Evolutionary conservation across 2,329 filamentous ascomycete species (phyloP).

Genomic region (Hypoxylon sp.): DNA sequence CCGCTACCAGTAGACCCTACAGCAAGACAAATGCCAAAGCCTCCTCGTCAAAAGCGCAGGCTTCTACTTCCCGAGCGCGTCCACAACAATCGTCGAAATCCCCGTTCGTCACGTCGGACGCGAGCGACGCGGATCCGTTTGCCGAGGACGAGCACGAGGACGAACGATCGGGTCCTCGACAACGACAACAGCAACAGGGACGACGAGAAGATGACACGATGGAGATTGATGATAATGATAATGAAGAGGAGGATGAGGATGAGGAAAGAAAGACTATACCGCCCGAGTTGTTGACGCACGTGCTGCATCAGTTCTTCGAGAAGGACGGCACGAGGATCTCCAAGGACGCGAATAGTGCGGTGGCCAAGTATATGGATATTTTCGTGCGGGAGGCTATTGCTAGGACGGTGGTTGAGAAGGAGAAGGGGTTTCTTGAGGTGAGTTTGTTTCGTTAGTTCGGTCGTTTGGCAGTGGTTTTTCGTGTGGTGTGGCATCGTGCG

Average conservation of each 20-base stretch:
- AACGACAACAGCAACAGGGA: slow-evolving; percentile 10
- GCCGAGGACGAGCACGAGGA: slow-evolving; percentile 39
- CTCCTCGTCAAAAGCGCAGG: slow-evolving; percentile 23
- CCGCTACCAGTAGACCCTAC: slow-evolving; percentile 22
- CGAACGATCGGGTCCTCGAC: too few relatives aligned
- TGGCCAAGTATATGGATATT: slow-evolving; percentile 87
- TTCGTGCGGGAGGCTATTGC: slow-evolving; percentile 92
- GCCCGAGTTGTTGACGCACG: slow-evolving; percentile 74
- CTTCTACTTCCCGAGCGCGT: slow-evolving; percentile 12
- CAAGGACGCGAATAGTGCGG: slow-evolving; percentile 77
- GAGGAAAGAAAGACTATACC: slow-evolving; percentile 67
- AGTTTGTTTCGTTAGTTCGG: too few relatives aligned
- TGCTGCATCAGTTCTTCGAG: slow-evolving; percentile 83
- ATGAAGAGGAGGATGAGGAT: slow-evolving; percentile 48
- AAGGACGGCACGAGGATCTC: slow-evolving; percentile 75
- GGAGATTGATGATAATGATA: slow-evolving; percentile 42
- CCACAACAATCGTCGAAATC: slow-evolving; percentile 26
- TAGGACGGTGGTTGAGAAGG: slow-evolving; percentile 75
- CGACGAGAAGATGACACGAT: slow-evolving; percentile 17
- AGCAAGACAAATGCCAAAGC: too few relatives aligned
- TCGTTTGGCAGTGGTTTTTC: slow-evolving; percentile 8
- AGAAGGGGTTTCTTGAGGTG: slow-evolving; percentile 77
- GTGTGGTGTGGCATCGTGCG: slow-evolving; percentile 20
- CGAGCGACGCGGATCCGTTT: slow-evolving; percentile 42
- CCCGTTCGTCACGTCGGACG: slow-evolving; percentile 23